Percentiles rank a stretch among this genome's conserved stretches.
Conservation (phyloP, 2,329 filamentous ascomycete species). For the Leptographium flavum region DNA sequence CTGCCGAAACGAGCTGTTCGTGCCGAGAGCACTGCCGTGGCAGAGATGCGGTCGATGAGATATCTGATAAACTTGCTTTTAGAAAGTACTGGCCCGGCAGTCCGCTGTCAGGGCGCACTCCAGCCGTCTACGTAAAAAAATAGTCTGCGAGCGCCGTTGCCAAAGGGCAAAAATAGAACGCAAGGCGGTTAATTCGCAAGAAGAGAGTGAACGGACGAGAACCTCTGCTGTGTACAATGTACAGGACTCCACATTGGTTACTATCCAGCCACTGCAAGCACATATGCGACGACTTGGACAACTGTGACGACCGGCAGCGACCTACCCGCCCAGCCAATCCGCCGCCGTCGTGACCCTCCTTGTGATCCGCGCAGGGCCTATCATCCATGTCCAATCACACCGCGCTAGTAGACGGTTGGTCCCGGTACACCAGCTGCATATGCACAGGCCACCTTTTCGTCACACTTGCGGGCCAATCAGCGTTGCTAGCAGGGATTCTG, state of each 20-base stretch:
- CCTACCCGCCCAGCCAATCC: slow-evolving; percentile 4
- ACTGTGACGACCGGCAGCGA: too few relatives aligned
- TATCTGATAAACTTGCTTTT: too few relatives aligned
- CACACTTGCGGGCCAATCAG: slow-evolving; percentile 27
- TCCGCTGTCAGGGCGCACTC: too few relatives aligned
- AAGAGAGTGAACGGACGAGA: too few relatives aligned
- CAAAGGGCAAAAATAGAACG: too few relatives aligned
- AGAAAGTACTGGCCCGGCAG: too few relatives aligned
- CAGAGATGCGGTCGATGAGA: too few relatives aligned
- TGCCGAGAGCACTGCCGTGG: too few relatives aligned
- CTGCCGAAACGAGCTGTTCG: too few relatives aligned
- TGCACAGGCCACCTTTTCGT: slow-evolving; percentile 29
- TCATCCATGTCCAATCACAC: slow-evolving; percentile 12
- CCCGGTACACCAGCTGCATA: slow-evolving; percentile 29
- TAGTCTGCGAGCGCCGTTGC: not conserved
- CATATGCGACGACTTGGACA: not conserved
- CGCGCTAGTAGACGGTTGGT: slow-evolving; percentile 13
- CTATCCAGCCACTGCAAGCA: not conserved
- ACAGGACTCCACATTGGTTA: not conserved
- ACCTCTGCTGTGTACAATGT: too few relatives aligned
- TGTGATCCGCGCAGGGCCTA: not conserved
- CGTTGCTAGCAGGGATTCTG: slow-evolving; percentile 6
- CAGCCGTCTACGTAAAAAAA: too few relatives aligned
- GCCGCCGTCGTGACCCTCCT: slow-evolving; percentile 1
- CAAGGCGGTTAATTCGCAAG: slow-evolving; percentile 1